phyloP scores from a whole-genome alignment of 2,329 filamentous ascomycete species.

The Phyllosticta citriasiana region DNA sequence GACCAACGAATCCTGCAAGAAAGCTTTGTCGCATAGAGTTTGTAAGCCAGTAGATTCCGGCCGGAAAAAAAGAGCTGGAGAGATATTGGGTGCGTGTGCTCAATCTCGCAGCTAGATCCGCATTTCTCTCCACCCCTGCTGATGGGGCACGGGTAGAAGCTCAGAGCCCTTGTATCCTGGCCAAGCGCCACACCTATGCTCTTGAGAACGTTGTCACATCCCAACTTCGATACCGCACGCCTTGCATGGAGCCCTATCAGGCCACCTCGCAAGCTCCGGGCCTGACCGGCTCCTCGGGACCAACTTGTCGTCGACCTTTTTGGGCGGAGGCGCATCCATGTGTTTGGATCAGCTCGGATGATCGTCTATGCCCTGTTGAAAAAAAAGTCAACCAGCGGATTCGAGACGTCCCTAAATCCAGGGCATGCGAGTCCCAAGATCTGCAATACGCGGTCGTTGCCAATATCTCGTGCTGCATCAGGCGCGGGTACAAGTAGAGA shows the following conservation, averaged over 20 bases:
- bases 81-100: background rate
- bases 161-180: background rate
- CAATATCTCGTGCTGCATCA: conserved; percentile 3
- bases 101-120: background rate
- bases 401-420: conserved; percentile 8
- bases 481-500: background rate
- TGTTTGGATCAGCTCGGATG: conserved; percentile 10
- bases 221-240: background rate
- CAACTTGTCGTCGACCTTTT: conserved; percentile 3
- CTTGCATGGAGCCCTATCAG: conserved; percentile 9
- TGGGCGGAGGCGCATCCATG: conserved; percentile 9
- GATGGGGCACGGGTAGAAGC: background rate
- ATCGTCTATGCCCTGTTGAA: background rate
- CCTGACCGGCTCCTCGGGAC: conserved; percentile 7
- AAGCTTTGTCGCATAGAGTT: background rate
- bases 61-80: background rate
- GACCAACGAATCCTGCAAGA: background rate
- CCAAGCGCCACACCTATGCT: conserved; percentile 9
- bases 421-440: conserved; percentile 4
- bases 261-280: conserved; percentile 7
- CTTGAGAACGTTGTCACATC: conserved; percentile 2
- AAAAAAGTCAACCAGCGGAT: background rate
- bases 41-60: background rate
- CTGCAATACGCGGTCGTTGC: conserved; percentile 2
- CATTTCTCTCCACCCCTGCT: background rate